Conservation (phyloP, 805 yeast species). For the Teunomyces kruisii region DNA sequence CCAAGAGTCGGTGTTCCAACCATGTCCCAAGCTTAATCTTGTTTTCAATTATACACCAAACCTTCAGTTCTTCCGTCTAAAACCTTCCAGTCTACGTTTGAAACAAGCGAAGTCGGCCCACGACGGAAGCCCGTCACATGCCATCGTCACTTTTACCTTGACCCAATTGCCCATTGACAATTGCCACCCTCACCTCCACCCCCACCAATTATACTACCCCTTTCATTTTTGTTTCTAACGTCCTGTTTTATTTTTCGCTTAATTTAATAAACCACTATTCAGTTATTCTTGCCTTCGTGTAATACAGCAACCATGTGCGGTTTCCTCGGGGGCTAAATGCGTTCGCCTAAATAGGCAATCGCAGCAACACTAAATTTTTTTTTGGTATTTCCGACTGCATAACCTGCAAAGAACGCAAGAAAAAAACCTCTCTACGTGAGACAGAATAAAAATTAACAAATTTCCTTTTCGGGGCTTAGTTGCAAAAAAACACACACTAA, state of each 20-base stretch:
- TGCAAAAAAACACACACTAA: not conserved
- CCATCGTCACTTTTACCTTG: too few relatives aligned
- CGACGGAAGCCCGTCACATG: not conserved
- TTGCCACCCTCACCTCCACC: not conserved
- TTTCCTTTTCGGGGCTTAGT: not conserved
- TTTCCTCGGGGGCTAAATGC: too few relatives aligned
- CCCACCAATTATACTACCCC: not conserved
- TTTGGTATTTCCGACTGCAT: not conserved
- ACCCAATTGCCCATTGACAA: too few relatives aligned
- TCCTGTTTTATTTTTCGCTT: not conserved
- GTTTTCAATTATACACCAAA: not conserved
- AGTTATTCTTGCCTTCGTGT: not conserved
- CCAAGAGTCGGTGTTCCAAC: conserved; percentile 87
- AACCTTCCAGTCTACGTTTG: not conserved
- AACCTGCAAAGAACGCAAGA: not conserved
- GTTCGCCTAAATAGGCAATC: not conserved
- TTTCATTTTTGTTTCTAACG: conserved; percentile 4
- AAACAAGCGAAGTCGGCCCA: not conserved
- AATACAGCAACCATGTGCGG: too few relatives aligned
- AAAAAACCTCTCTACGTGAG: not conserved
- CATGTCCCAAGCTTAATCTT: conserved; percentile 75
- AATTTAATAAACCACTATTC: conserved; percentile 1
- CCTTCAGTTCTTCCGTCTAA: not conserved
- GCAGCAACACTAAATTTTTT: not conserved
- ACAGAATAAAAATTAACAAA: too few relatives aligned